A percentile compares a stretch with the other conserved stretches of the same genome.
Conservation (phyloP, 306 rosid species). For the Nissolia schottii region DNA sequence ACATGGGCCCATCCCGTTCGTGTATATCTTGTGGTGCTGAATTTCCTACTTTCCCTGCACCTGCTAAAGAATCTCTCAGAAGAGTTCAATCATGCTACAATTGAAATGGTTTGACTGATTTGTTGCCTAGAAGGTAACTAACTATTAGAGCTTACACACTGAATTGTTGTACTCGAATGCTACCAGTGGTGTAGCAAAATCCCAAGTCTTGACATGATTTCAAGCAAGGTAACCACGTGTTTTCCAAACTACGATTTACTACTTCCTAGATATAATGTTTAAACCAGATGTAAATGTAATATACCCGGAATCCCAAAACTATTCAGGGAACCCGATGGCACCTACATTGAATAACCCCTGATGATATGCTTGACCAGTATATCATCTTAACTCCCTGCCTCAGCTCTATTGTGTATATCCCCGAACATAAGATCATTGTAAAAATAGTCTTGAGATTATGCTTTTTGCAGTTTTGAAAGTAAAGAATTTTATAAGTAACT, state of each 20-base stretch:
- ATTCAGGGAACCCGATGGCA: background rate
- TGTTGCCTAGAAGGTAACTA: background rate
- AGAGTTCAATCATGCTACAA: background rate
- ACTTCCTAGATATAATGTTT: background rate
- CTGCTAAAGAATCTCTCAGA: background rate
- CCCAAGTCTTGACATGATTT: background rate
- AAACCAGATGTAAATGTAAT: background rate
- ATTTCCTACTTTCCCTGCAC: background rate
- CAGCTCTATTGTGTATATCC: no score
- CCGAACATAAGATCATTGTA: background rate
- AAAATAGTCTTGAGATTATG: no score
- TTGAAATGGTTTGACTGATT: background rate
- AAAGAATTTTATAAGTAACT: background rate
- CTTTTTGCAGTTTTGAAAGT: background rate
- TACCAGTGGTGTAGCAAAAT: background rate
- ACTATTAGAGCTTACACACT: background rate
- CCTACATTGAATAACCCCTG: background rate
- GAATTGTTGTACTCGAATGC: background rate
- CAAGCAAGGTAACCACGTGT: background rate
- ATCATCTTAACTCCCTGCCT: background rate
- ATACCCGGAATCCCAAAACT: background rate
- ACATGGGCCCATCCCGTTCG: background rate
- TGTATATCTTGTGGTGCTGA: background rate
- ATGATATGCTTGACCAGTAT: background rate
- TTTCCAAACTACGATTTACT: background rate